Evolutionary conservation across 805 yeast species (phyloP).

Genomic region (Diddensiella santjacobensis): DNA sequence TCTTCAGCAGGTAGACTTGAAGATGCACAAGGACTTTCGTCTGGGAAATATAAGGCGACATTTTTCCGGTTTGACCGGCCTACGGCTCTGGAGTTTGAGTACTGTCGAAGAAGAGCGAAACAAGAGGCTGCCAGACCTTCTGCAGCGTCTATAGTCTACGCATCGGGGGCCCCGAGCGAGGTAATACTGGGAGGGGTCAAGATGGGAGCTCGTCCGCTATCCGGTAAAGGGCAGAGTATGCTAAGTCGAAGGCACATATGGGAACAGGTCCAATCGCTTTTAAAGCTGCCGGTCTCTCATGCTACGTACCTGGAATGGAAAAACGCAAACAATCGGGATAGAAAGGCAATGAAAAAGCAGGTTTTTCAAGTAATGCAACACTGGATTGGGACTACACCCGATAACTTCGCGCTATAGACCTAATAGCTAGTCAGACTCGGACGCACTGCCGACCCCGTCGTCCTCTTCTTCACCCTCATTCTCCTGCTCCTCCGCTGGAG

Average conservation of each 20-base stretch:
- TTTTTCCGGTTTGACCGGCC: conserved; percentile 5
- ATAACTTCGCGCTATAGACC: conserved; percentile 10
- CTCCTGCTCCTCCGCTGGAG: conserved; percentile 24
- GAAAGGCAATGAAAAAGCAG: conserved; percentile 13
- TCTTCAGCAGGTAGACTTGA: conserved; percentile 14
- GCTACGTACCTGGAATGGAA: conserved; percentile 15
- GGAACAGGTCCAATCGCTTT: neutral
- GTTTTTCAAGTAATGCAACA: conserved; percentile 15
- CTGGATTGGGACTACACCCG: conserved; percentile 22
- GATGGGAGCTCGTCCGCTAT: conserved; percentile 26
- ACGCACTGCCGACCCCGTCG: conserved; percentile 19
- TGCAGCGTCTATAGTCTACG: conserved; percentile 14
- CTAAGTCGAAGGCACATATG: conserved; percentile 18
- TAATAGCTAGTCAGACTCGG: conserved; percentile 6
- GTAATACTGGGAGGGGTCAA: conserved; percentile 26
- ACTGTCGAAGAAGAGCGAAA: neutral
- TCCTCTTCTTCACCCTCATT: too few species aligned
- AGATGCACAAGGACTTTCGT: neutral
- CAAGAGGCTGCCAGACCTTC: conserved; percentile 17
- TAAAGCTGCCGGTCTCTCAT: conserved; percentile 7
- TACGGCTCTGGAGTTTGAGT: conserved; percentile 9
- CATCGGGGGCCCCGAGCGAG: conserved; percentile 12
- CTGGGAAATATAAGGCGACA: neutral
- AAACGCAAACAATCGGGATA: neutral
- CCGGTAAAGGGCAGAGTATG: conserved; percentile 22